phyloP scores from a whole-genome alignment of 1,284 basidiomycete species.

The Earliella scabrosa region DNA sequence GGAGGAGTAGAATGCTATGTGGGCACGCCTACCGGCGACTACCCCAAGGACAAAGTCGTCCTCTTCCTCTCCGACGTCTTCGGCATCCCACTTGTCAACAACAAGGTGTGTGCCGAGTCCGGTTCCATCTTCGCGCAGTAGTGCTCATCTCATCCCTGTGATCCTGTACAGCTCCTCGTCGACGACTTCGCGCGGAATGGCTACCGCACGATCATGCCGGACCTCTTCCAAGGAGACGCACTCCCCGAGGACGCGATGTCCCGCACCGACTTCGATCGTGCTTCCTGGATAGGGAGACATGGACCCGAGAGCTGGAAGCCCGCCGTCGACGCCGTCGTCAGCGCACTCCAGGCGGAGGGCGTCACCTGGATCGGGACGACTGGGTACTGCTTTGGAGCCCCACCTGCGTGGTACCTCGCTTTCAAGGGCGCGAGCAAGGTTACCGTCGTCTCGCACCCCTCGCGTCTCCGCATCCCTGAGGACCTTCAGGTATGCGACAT shows the following conservation, averaged over 20 bases:
- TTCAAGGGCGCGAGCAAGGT: conserved; percentile 62
- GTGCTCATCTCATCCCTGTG: neutral
- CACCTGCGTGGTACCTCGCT: conserved; percentile 61
- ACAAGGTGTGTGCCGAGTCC: conserved; percentile 38
- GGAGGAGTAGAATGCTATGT: conserved; percentile 55
- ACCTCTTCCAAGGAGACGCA: conserved; percentile 66
- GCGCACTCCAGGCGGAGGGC: conserved; percentile 59
- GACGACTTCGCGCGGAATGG: conserved; percentile 80
- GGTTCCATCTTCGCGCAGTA: neutral
- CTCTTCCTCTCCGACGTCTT: conserved; percentile 67
- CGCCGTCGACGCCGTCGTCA: conserved; percentile 58
- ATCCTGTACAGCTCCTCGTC: conserved; percentile 55
- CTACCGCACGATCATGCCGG: conserved; percentile 63
- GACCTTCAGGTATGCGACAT: conserved; percentile 56
- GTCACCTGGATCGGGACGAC: conserved; percentile 62
- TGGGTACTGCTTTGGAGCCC: conserved; percentile 76
- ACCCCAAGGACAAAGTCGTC: conserved; percentile 60
- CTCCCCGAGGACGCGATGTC: conserved; percentile 44
- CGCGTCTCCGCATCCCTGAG: conserved; percentile 62
- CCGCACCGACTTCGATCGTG: conserved; percentile 43
- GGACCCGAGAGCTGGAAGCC: conserved; percentile 50
- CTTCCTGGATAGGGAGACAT: conserved; percentile 56
- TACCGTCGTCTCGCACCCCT: conserved; percentile 68
- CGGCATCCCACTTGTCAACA: conserved; percentile 61
- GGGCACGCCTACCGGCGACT: conserved; percentile 50